Evolutionary conservation across 164 flowering plant species (phyloP).

Genomic region (Houttuynia cordata): DNA sequence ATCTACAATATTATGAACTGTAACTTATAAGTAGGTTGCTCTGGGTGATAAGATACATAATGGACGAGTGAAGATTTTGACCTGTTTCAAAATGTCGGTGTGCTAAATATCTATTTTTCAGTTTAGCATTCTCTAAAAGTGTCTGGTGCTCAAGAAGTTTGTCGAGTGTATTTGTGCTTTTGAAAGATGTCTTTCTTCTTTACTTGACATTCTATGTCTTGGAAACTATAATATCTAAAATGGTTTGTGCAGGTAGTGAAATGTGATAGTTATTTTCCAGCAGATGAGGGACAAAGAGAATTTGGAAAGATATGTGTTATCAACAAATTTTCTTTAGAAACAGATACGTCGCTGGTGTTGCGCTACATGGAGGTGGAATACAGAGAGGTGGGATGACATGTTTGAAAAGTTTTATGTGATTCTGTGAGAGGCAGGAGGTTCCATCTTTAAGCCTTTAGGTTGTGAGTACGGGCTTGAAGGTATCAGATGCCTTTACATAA

Average conservation of each 20-base stretch:
- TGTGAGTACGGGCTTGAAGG: too few species aligned
- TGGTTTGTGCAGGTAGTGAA: slow-evolving; percentile 52
- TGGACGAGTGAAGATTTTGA: neutral
- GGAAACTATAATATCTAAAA: neutral
- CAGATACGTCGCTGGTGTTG: slow-evolving; percentile 42
- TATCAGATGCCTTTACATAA: too few species aligned
- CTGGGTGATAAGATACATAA: neutral
- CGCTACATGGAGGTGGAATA: slow-evolving; percentile 67
- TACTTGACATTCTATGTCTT: neutral
- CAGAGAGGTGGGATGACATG: slow-evolving; percentile 43
- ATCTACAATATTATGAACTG: too few species aligned
- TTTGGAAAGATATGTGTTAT: slow-evolving; percentile 55
- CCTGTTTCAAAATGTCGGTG: neutral
- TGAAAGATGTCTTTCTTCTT: neutral
- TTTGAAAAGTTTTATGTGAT: neutral
- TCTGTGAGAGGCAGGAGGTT: neutral
- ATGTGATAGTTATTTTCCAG: slow-evolving; percentile 87
- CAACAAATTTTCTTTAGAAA: slow-evolving; percentile 48
- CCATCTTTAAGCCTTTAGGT: neutral
- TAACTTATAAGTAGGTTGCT: too few species aligned
- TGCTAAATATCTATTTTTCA: too few species aligned
- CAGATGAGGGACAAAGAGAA: slow-evolving; percentile 73
- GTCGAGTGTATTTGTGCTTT: neutral
- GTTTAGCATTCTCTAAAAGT: too few species aligned
- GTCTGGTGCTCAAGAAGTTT: too few species aligned